Evolutionary conservation across 495 filamentous ascomycete genomes (phyloP).

Genomic region (Aspergillus asperescens): DNA sequence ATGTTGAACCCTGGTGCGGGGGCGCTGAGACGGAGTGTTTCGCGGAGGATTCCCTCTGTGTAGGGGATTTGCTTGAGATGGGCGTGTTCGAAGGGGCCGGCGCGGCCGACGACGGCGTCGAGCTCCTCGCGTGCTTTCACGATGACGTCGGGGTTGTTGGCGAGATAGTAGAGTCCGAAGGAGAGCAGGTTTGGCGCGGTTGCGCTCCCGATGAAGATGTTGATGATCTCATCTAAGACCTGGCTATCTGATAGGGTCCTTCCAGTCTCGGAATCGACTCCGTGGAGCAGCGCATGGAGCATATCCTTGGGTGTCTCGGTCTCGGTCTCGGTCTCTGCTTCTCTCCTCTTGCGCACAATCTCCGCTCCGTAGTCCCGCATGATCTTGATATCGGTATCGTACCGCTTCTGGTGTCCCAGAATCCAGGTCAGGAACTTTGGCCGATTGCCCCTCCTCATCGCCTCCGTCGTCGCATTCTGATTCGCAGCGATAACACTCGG

Average conservation of each 20-base stretch:
- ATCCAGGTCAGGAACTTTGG: conserved; percentile 40
- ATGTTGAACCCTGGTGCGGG: conserved; percentile 62
- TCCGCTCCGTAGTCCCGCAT: conserved; percentile 54
- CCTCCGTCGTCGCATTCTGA: conserved; percentile 39
- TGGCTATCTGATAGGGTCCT: conserved; percentile 53
- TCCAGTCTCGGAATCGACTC: conserved; percentile 62
- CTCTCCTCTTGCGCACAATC: conserved; percentile 52
- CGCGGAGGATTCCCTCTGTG: conserved; percentile 61
- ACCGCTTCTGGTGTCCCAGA: conserved; percentile 39
- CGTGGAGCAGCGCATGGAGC: conserved; percentile 62
- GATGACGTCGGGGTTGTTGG: conserved; percentile 33
- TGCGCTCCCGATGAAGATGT: conserved; percentile 43
- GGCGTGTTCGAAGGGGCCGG: conserved; percentile 33
- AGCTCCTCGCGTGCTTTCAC: conserved; percentile 39
- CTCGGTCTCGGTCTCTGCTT: conserved; percentile 36
- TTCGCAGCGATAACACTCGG: conserved; percentile 35
- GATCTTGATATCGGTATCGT: conserved; percentile 49
- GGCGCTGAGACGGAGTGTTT: conserved; percentile 64
- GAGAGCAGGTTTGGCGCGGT: conserved; percentile 42
- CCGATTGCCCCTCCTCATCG: conserved; percentile 36
- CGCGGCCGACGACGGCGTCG: conserved; percentile 34
- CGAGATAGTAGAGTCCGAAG: conserved; percentile 43
- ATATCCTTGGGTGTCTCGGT: conserved; percentile 56
- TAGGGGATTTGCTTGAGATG: conserved; percentile 64
- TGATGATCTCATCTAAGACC: conserved; percentile 63